These are phyloP conservation scores for Boletus tylopilopsis DNA, from an alignment of 768 basidiomycete species.

Conservation along the genomic window DNA sequence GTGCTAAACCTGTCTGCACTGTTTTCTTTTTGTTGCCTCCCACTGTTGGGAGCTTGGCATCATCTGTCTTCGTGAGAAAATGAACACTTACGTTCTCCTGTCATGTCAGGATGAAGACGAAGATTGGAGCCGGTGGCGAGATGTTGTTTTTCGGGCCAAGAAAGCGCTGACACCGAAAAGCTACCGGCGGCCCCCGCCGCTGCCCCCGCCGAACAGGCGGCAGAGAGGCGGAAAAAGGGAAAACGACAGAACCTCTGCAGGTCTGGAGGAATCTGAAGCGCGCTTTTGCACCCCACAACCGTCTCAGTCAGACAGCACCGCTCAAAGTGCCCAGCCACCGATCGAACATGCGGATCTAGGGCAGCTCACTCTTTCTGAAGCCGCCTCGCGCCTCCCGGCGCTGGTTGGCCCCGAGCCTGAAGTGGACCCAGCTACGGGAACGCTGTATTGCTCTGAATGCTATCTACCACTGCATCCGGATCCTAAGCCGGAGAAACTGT, in stretches of 20 bases:
- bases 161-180: constrained; percentile 44
- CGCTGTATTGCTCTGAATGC: constrained; percentile 82
- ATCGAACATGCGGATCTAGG: neutral
- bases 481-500: constrained; percentile 86
- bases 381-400: constrained; percentile 33
- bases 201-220: constrained; percentile 59
- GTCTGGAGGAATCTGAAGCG: neutral
- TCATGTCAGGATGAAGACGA: constrained; percentile 70
- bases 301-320: neutral
- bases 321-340: neutral
- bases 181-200: constrained; percentile 30
- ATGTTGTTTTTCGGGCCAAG: constrained; percentile 78
- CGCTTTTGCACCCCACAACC: neutral
- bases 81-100: constrained; percentile 1
- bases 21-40: neutral
- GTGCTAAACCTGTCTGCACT: constrained; percentile 9
- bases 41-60: neutral
- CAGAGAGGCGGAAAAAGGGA: constrained; percentile 47
- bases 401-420: constrained; percentile 21
- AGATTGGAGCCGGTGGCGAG: constrained; percentile 86
- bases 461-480: constrained; percentile 92
- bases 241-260: neutral
- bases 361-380: constrained; percentile 48
- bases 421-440: constrained; percentile 40
- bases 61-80: neutral